Conservation (phyloP, 306 rosid species). For the Cucurbita pepo region DNA sequence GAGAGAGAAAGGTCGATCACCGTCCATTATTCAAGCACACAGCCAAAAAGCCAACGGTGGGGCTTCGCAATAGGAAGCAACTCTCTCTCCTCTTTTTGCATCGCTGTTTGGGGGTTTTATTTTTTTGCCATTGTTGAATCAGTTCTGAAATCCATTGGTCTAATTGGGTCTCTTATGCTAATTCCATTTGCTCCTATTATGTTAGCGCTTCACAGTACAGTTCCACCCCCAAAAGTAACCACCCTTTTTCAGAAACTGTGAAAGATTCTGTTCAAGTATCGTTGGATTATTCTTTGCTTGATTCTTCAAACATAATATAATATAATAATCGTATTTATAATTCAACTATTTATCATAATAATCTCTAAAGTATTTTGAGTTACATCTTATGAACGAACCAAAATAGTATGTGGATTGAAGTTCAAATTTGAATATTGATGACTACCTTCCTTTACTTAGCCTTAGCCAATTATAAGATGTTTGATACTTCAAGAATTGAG, state of each 20-base stretch:
- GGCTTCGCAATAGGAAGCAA: conserved; percentile 15
- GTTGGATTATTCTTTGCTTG: not conserved
- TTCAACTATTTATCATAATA: no score
- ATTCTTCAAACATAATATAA: not conserved
- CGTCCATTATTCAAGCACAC: conserved; percentile 32
- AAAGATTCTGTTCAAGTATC: not conserved
- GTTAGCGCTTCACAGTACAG: not conserved
- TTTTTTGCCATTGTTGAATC: not conserved
- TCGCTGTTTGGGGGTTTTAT: not conserved
- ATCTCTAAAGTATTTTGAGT: no score
- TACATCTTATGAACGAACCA: no score
- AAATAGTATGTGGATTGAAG: no score
- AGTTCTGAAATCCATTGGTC: not conserved
- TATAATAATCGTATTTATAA: no score
- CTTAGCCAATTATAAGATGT: no score
- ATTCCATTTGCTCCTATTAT: not conserved
- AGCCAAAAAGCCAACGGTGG: conserved; percentile 30
- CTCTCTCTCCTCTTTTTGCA: not conserved
- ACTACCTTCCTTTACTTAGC: no score
- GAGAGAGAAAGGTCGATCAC: conserved; percentile 35
- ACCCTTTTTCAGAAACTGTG: not conserved
- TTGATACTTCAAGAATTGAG: no score
- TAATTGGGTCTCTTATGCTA: not conserved
- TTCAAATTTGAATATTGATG: no score
- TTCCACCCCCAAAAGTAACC: not conserved